These are phyloP conservation scores for Cryptococcus jaspeensis DNA, from an alignment of 1,284 basidiomycete species.

Conservation along the genomic window DNA sequence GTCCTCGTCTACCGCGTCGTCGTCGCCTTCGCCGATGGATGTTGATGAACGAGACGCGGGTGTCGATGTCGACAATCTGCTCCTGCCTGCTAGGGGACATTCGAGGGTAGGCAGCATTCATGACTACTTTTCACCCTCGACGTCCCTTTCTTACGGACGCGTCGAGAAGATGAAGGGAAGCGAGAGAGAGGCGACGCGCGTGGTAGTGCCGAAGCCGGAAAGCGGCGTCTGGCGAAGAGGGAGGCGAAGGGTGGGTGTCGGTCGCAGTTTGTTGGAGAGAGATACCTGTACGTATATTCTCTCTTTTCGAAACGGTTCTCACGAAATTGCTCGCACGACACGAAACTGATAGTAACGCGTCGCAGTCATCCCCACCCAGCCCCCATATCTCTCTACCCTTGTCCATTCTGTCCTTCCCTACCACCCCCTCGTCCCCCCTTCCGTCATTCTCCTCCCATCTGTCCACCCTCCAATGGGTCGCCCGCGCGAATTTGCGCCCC, in stretches of 20 bases:
- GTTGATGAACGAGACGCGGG: too few relatives aligned
- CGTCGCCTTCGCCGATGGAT: too few relatives aligned
- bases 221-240: conserved; percentile 11
- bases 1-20: too few relatives aligned
- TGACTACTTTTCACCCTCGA: conserved; percentile 25
- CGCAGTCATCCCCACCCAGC: conserved; percentile 9
- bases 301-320: background rate
- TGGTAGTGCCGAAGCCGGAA: background rate
- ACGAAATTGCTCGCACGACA: background rate
- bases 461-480: conserved; percentile 30
- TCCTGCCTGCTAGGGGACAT: too few relatives aligned
- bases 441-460: conserved; percentile 35
- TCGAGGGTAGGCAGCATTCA: conserved; percentile 12
- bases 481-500: conserved; percentile 39
- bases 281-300: background rate
- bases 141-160: conserved; percentile 11
- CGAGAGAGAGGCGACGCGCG: background rate
- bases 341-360: background rate
- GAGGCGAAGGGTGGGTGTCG: conserved; percentile 11
- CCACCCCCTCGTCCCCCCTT: conserved; percentile 22
- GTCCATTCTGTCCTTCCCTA: conserved; percentile 20
- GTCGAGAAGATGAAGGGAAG: conserved; percentile 10
- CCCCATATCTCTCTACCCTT: conserved; percentile 28
- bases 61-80: too few relatives aligned
- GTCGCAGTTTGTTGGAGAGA: background rate